Percentiles rank a stretch among this genome's conserved stretches.
Evolutionary conservation across 768 basidiomycete genomes (phyloP).

Genomic region (Boletus rubescentipes): DNA sequence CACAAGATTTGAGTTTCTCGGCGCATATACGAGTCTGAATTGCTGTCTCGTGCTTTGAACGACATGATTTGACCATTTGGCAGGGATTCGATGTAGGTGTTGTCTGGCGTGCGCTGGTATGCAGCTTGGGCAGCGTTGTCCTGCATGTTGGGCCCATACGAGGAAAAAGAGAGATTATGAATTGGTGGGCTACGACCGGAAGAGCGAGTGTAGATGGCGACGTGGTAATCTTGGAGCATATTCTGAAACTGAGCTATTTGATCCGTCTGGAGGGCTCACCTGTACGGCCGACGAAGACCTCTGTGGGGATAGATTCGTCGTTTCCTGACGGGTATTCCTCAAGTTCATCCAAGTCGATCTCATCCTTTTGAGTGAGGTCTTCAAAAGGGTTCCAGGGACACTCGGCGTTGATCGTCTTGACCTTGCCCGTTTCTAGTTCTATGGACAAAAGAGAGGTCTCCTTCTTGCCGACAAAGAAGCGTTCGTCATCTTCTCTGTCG

Average conservation of each 20-base stretch:
- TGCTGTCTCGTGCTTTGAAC: conserved; percentile 49
- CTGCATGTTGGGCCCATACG: conserved; percentile 90
- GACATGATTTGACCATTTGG: conserved; percentile 78
- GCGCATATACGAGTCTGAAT: conserved; percentile 31
- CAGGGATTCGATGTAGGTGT: conserved; percentile 76
- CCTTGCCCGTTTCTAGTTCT: conserved; percentile 75
- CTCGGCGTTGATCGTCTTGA: conserved; percentile 74
- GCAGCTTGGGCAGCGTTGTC: conserved; percentile 69
- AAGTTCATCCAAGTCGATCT: conserved; percentile 57
- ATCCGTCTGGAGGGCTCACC: conserved; percentile 39
- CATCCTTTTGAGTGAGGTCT: conserved; percentile 43
- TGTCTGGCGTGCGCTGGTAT: conserved; percentile 77
- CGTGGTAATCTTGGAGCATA: conserved; percentile 72
- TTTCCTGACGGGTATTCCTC: conserved; percentile 45
- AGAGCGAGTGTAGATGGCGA: conserved; percentile 72
- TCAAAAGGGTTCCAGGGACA: conserved; percentile 76
- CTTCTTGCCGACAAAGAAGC: conserved; percentile 88
- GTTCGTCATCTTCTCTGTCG: conserved; percentile 47
- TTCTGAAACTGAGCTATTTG: conserved; percentile 1
- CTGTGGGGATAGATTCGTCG: conserved; percentile 32
- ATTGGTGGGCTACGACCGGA: conserved; percentile 42
- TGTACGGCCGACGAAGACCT: conserved; percentile 66
- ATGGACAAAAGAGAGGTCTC: conserved; percentile 78
- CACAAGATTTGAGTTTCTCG: conserved; percentile 49
- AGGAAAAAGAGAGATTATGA: conserved; percentile 87